Evolutionary conservation across 306 rosid genomes (phyloP).

Genomic region (Quercus variabilis): DNA sequence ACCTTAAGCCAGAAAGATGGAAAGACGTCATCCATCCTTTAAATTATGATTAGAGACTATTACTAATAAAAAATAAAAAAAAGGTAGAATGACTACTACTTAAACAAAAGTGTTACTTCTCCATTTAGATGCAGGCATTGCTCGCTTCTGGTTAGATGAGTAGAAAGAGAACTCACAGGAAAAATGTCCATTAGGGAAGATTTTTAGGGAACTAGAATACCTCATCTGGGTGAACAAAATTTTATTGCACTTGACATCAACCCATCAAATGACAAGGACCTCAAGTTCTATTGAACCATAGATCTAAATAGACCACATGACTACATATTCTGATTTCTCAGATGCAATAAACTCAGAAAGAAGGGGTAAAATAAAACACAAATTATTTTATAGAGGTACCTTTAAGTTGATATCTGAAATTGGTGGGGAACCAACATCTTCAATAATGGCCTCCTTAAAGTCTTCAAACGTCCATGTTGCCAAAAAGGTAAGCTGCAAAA

Average conservation of each 20-base stretch:
- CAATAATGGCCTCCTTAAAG: constrained; percentile 58
- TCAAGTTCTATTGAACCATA: neutral
- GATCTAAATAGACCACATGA: neutral
- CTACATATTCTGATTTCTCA: neutral
- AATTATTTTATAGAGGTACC: constrained; percentile 35
- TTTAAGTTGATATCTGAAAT: constrained; percentile 77
- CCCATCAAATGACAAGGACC: neutral
- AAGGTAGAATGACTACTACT: neutral
- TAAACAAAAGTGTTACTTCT: neutral
- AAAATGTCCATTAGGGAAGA: neutral
- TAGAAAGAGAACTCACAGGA: neutral
- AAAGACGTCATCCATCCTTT: neutral
- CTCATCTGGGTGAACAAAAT: too few species aligned
- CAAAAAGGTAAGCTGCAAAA: constrained; percentile 50
- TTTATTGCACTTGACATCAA: neutral
- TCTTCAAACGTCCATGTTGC: constrained; percentile 71
- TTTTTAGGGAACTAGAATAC: neutral
- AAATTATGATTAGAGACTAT: neutral
- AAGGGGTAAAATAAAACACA: too few species aligned
- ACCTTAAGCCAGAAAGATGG: neutral
- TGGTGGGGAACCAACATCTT: constrained; percentile 48
- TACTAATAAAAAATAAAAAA: neutral
- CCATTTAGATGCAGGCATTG: neutral
- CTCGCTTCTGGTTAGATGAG: neutral
- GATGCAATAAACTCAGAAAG: neutral